These are phyloP conservation scores for Sungouiozyma ichnusensis DNA, from an alignment of 805 yeast genomes.

Conservation along the genomic window DNA sequence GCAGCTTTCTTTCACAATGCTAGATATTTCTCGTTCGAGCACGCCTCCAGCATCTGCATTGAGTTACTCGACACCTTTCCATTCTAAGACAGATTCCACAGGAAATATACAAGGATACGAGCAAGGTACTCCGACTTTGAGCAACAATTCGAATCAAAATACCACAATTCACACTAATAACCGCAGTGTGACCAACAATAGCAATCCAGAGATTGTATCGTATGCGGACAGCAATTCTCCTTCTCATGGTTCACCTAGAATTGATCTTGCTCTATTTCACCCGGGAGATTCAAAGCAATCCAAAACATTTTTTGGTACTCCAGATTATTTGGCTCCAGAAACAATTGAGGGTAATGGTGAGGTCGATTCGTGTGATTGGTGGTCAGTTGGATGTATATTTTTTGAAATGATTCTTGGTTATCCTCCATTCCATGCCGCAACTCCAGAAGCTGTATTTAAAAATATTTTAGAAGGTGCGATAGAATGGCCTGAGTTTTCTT, in stretches of 20 bases:
- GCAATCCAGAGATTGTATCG: not conserved
- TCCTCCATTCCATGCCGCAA: constrained; percentile 84
- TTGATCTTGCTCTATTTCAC: constrained; percentile 59
- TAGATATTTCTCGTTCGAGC: constrained; percentile 20
- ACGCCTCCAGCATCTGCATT: constrained; percentile 18
- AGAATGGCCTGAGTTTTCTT: constrained; percentile 70
- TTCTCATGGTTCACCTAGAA: constrained; percentile 6
- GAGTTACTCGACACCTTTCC: not conserved
- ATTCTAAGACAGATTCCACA: not conserved
- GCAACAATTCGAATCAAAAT: no score
- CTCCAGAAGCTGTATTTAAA: constrained; percentile 72
- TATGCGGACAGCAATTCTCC: constrained; percentile 1
- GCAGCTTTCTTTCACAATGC: constrained; percentile 20
- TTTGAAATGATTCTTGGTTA: constrained; percentile 88
- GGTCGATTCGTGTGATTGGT: constrained; percentile 66
- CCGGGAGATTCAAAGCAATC: constrained; percentile 47
- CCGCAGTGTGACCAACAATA: not conserved
- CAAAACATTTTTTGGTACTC: constrained; percentile 85
- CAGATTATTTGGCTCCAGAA: constrained; percentile 96
- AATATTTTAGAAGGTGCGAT: constrained; percentile 66
- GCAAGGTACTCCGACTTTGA: no score
- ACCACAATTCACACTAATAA: not conserved
- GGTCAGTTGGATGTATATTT: constrained; percentile 94
- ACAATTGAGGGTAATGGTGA: constrained; percentile 80
- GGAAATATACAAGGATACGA: no score